Conservation (phyloP, 371 early-diverging fungal genomes). For the Mucor piriformis region DNA sequence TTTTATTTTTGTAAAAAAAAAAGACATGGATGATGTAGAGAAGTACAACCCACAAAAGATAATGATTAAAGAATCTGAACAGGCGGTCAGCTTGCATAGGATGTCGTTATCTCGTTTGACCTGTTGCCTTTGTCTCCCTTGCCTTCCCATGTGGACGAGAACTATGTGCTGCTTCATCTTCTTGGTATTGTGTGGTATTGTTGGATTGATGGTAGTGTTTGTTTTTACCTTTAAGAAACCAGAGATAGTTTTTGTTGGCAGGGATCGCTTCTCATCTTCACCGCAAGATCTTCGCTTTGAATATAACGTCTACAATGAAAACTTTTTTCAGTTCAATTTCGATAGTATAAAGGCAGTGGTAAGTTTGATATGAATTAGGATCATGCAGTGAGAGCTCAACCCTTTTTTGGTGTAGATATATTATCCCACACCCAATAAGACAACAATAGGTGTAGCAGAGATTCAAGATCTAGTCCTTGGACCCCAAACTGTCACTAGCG, state of each 20-base stretch:
- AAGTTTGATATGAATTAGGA: background rate
- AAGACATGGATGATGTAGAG: background rate
- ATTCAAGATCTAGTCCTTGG: constrained; percentile 4
- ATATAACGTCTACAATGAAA: constrained; percentile 12
- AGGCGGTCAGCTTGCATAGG: background rate
- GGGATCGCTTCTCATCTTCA: background rate
- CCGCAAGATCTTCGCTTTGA: background rate
- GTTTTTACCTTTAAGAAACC: constrained; percentile 5
- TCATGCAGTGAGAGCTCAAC: background rate
- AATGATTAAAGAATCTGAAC: background rate
- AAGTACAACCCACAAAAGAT: constrained; percentile 5
- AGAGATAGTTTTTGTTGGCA: constrained; percentile 7
- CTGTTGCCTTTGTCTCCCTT: constrained; percentile 18
- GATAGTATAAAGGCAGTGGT: constrained; percentile 18
- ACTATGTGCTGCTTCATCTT: constrained; percentile 20
- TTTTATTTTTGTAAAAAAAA: background rate
- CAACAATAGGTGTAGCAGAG: constrained; percentile 16
- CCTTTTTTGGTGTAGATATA: background rate
- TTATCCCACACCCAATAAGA: constrained; percentile 14
- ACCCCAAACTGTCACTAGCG: constrained; percentile 7
- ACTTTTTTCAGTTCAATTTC: constrained; percentile 16
- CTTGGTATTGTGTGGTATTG: constrained; percentile 2
- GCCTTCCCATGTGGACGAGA: constrained; percentile 23
- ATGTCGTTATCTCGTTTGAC: constrained; percentile 1
- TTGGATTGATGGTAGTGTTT: background rate